phyloP scores from a whole-genome alignment of 768 basidiomycete species.

The Infundibulicybe gibba region DNA sequence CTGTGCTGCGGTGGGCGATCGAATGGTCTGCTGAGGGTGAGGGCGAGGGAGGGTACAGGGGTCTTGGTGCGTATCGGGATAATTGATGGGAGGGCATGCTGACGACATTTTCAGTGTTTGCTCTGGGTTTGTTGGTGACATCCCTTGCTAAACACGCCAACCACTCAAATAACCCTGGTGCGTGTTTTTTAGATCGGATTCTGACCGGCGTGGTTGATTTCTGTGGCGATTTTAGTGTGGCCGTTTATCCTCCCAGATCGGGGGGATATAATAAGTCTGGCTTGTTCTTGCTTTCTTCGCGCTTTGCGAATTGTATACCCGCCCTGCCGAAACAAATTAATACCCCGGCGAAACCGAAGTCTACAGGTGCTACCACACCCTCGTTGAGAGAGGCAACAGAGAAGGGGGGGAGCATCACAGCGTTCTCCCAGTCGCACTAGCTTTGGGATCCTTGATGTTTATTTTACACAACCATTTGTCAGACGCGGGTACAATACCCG shows the following conservation, averaged over 20 bases:
- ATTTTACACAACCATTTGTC: constrained; percentile 68
- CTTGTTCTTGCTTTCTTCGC: constrained; percentile 55
- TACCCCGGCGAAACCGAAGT: too few species aligned
- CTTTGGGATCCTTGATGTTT: constrained; percentile 69
- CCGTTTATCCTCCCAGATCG: constrained; percentile 63
- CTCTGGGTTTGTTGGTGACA: constrained; percentile 62
- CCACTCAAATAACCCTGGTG: constrained; percentile 78
- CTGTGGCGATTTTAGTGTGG: constrained; percentile 53
- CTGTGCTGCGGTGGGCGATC: constrained; percentile 46
- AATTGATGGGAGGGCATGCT: neutral
- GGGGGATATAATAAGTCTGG: constrained; percentile 73
- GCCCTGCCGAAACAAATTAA: constrained; percentile 16
- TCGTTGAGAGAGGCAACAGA: neutral
- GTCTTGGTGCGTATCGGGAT: constrained; percentile 33
- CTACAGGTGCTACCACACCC: too few species aligned
- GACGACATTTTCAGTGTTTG: constrained; percentile 42
- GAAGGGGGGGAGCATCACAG: neutral
- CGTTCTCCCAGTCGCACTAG: constrained; percentile 35
- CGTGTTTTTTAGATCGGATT: constrained; percentile 1
- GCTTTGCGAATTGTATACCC: constrained; percentile 49
- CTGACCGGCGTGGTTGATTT: neutral
- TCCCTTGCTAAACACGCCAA: constrained; percentile 75
- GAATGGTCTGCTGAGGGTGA: constrained; percentile 44
- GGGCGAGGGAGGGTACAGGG: constrained; percentile 39
- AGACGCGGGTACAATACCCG: constrained; percentile 74